phyloP scores from a whole-genome alignment of 345 rosid species.

The Camelina sativa region DNA sequence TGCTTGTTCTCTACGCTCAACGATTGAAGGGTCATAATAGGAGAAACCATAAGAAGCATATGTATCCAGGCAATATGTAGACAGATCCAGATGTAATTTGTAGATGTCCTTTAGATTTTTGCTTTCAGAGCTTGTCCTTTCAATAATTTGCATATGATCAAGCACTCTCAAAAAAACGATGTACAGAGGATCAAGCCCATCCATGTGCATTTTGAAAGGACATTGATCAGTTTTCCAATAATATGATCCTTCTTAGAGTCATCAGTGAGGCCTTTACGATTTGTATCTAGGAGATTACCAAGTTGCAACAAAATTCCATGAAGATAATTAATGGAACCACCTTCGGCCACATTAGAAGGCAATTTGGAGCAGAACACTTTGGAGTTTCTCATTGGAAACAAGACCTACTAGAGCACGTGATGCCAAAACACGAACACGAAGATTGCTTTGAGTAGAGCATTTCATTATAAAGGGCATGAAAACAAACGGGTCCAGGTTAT shows the following conservation, averaged over 20 bases:
- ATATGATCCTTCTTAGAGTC: conserved; percentile 76
- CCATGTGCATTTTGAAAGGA: conserved; percentile 68
- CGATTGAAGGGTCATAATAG: conserved; percentile 76
- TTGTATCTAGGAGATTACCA: conserved; percentile 73
- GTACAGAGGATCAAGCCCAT: conserved; percentile 84
- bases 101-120: conserved; percentile 48
- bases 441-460: conserved; percentile 89
- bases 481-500: conserved; percentile 86
- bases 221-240: conserved; percentile 61
- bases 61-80: conserved; percentile 68
- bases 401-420: conserved; percentile 89
- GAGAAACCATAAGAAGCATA: conserved; percentile 59
- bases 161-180: conserved; percentile 73
- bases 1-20: conserved; percentile 84
- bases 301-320: conserved; percentile 90
- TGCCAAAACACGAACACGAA: conserved; percentile 88
- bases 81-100: conserved; percentile 66
- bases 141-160: conserved; percentile 80
- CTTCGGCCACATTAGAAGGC: conserved; percentile 52
- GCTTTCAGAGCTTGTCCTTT: conserved; percentile 51
- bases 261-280: conserved; percentile 82
- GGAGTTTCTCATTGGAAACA: conserved; percentile 91
- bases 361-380: conserved; percentile 57
- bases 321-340: conserved; percentile 62
- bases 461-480: conserved; percentile 92